phyloP scores from a whole-genome alignment of 2,329 filamentous ascomycete genomes.

The Xylariaceae sp. region DNA sequence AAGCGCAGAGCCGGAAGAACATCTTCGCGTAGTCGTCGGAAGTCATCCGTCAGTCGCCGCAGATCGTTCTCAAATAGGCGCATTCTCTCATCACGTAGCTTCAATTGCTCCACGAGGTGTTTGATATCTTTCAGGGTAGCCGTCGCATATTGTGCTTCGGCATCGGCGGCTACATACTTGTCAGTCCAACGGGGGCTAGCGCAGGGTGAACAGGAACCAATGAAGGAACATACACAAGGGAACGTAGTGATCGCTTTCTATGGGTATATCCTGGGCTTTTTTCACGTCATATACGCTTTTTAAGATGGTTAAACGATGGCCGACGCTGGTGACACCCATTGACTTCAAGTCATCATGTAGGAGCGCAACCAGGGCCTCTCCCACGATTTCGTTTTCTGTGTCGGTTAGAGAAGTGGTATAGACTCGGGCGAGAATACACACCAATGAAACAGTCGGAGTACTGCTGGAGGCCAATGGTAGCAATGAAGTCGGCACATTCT shows the following conservation, averaged over 20 bases:
- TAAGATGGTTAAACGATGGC: constrained; percentile 88
- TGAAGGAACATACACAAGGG: constrained; percentile 71
- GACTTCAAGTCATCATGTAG: constrained; percentile 92
- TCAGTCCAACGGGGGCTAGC: constrained; percentile 5
- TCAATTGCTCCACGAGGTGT: constrained; percentile 83
- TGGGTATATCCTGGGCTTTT: constrained; percentile 83
- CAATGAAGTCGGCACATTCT: constrained; percentile 86
- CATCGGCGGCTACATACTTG: constrained; percentile 71
- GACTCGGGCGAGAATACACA: constrained; percentile 41
- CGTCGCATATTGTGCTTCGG: constrained; percentile 76
- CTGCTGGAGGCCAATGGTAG: constrained; percentile 72
- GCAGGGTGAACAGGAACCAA: background rate
- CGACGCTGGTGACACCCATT: constrained; percentile 88
- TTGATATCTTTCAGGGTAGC: constrained; percentile 93
- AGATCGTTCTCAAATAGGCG: constrained; percentile 78
- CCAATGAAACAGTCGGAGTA: constrained; percentile 81
- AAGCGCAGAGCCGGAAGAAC: constrained; percentile 85
- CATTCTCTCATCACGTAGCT: constrained; percentile 86
- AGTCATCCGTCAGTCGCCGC: constrained; percentile 80
- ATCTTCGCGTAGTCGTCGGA: constrained; percentile 83
- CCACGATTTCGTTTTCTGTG: constrained; percentile 87
- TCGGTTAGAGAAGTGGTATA: constrained; percentile 23
- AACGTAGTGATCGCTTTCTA: constrained; percentile 91
- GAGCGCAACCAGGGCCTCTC: constrained; percentile 82
- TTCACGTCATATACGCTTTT: constrained; percentile 97